Base-by-base conservation (phyloP, 164 flowering plant genomes). In the Euptelea pleiosperma region DNA sequence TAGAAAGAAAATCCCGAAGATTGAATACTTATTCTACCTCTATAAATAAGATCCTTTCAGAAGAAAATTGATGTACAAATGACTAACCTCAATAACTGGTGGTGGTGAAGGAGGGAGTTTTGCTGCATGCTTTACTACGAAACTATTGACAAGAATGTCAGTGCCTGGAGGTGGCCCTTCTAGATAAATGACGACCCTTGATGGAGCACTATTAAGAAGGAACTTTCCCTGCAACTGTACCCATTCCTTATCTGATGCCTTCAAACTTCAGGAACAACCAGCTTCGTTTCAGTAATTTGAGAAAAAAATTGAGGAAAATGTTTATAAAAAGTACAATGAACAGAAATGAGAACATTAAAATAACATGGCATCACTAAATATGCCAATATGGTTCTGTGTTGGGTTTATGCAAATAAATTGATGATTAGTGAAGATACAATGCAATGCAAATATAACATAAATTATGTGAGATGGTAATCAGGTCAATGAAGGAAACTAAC, bases 141-240 rank as follows among this genome's bases (percentile, higher is more conserved):
- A 72, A 67, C 75, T 83, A 57, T 93, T 83, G 28, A 93, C 70
- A 62, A 93, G 97, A 70, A 93, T 93, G 73, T 93, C 99, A 29
- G 83, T 81, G n/a, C 97, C 97, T 10, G 92, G 59, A 48, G 99
- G 87, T 34, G 99, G 97, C 16, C 99, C 99, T 82, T 93, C 99
- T 0, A 93, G 29, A 60, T 76, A 93, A 25, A 93, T 60, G 8
- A 93, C 80, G 4, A 75, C 96, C 62, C 49, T 83, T 41, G 83
- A 76, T n/a, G 91, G 88, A 16, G 78, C 60, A 62, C 76, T 82
- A 78, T 93, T 88, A 25, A 93, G 60, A 45, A 93, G 88, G 65
- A 93, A 90, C 61, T 86, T 88, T 19, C 99, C 99, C 52, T 81
- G 82, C 75, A 93, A 65, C 64, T 73, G 82, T 29, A 60, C 73